Conservation (phyloP, 352 stramenopile genomes). For the Phytophthora hibernalis region DNA sequence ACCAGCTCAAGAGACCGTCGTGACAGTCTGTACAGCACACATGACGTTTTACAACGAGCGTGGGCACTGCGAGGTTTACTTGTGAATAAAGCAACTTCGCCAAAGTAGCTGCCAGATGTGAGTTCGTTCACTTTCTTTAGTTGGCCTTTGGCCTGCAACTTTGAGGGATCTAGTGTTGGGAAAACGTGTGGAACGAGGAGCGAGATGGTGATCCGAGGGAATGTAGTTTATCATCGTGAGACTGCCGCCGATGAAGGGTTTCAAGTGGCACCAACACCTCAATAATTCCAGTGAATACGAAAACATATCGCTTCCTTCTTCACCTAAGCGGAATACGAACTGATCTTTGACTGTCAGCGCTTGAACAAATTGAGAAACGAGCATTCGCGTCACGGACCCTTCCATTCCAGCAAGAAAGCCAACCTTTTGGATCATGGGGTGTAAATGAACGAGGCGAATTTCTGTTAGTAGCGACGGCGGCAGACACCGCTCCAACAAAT, state of each 20-base stretch:
- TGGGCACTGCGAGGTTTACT: slow-evolving; percentile 55
- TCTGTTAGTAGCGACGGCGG: slow-evolving; percentile 62
- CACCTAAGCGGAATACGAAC: slow-evolving; percentile 50
- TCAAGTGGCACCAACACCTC: slow-evolving; percentile 53
- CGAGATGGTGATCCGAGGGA: slow-evolving; percentile 18
- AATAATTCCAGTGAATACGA: slow-evolving; percentile 64
- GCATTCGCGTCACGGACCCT: slow-evolving; percentile 58
- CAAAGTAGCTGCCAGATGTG: slow-evolving; percentile 58
- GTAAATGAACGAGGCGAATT: slow-evolving; percentile 60
- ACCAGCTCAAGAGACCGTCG: slow-evolving; percentile 59
- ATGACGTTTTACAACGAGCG: slow-evolving; percentile 58
- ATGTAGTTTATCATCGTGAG: slow-evolving; percentile 36
- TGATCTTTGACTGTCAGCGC: slow-evolving; percentile 55
- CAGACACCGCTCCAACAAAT: slow-evolving; percentile 54
- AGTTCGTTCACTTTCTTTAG: slow-evolving; percentile 72
- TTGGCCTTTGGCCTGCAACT: slow-evolving; percentile 32
- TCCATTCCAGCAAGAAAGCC: slow-evolving; percentile 61
- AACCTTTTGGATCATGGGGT: slow-evolving; percentile 68
- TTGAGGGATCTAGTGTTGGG: slow-evolving; percentile 29
- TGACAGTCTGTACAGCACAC: slow-evolving; percentile 63
- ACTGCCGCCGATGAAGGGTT: slow-evolving; percentile 36
- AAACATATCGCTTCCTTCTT: slow-evolving; percentile 71
- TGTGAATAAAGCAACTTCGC: slow-evolving; percentile 62
- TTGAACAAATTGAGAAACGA: slow-evolving; percentile 62
- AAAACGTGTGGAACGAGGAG: slow-evolving; percentile 31